Conservation (phyloP, 73 alveolate genomes). For the Durusdinium trenchii region DNA sequence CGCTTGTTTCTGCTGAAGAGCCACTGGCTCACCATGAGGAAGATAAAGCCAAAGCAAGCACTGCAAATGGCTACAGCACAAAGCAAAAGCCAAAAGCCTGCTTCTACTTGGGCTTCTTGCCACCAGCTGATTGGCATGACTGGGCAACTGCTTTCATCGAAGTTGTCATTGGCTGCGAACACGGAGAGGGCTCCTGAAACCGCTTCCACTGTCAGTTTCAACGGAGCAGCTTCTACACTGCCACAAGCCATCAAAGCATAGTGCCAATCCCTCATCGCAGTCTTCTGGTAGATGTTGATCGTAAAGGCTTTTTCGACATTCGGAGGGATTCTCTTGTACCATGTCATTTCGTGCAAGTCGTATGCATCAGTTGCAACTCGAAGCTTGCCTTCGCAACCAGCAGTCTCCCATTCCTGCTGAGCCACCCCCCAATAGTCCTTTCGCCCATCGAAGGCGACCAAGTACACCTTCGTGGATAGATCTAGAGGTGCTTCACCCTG, state of each 20-base stretch:
- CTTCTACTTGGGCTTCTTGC: not conserved
- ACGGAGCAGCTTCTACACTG: slow-evolving; percentile 12
- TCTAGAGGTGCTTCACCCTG: not conserved
- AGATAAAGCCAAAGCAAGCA: not conserved
- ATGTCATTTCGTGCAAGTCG: not conserved
- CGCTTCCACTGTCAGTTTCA: not conserved
- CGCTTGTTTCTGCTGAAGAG: too few relatives aligned
- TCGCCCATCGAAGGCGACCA: slow-evolving; percentile 9
- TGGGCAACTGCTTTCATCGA: slow-evolving; percentile 60
- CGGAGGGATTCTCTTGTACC: not conserved
- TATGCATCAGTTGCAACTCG: not conserved
- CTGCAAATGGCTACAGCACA: not conserved
- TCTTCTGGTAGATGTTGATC: not conserved
- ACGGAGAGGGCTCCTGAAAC: slow-evolving; percentile 18
- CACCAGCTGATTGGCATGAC: slow-evolving; percentile 3
- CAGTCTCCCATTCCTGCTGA: not conserved
- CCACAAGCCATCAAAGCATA: slow-evolving; percentile 40
- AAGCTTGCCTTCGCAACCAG: not conserved
- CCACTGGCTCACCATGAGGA: not conserved
- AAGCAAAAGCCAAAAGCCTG: not conserved
- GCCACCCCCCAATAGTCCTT: slow-evolving; percentile 28
- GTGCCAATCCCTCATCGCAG: slow-evolving; percentile 64
- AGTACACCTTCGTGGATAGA: not conserved
- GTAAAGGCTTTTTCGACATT: not conserved
- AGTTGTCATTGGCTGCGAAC: slow-evolving; percentile 20